Percentiles rank a stretch among this genome's conserved stretches.
Conservation (phyloP, 441 rosid species). For the Pelargonium cotyledonis region DNA sequence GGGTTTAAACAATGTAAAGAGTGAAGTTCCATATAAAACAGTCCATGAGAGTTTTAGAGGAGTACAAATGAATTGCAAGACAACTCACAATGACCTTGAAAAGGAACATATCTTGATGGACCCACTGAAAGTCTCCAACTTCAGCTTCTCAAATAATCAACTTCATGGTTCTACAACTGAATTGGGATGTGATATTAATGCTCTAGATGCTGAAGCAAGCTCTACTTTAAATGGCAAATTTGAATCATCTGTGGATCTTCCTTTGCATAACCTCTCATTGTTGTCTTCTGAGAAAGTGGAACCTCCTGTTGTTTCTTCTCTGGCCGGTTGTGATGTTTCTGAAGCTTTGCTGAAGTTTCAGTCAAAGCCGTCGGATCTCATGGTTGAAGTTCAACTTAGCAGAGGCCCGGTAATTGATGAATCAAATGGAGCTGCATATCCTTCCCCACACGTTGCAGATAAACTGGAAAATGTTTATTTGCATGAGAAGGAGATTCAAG, state of each 20-base stretch:
- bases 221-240: conserved; percentile 12
- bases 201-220: conserved; percentile 6
- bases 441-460: conserved; percentile 8
- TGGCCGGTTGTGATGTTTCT: conserved; percentile 11
- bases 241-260: conserved; percentile 23
- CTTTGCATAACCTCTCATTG: conserved; percentile 27
- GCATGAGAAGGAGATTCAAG: conserved; percentile 18
- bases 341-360: conserved; percentile 15
- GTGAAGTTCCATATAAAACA: conserved; percentile 9
- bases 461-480: conserved; percentile 10
- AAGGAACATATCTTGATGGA: conserved; percentile 7
- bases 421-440: conserved; percentile 18
- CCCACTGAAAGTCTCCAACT: conserved; percentile 11
- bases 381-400: conserved; percentile 13
- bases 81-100: conserved; percentile 5
- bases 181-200: conserved; percentile 1
- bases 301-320: conserved; percentile 12
- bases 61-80: conserved; percentile 5
- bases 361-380: conserved; percentile 18
- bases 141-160: conserved; percentile 17
- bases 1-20: conserved; percentile 14
- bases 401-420: conserved; percentile 17
- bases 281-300: conserved; percentile 22
- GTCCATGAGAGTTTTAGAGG: conserved; percentile 13
- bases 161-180: neutral